Percentiles rank a stretch among this genome's conserved stretches.
Conservation (phyloP, 2,329 filamentous ascomycete species). For the Rhytidhysteron rufulum region DNA sequence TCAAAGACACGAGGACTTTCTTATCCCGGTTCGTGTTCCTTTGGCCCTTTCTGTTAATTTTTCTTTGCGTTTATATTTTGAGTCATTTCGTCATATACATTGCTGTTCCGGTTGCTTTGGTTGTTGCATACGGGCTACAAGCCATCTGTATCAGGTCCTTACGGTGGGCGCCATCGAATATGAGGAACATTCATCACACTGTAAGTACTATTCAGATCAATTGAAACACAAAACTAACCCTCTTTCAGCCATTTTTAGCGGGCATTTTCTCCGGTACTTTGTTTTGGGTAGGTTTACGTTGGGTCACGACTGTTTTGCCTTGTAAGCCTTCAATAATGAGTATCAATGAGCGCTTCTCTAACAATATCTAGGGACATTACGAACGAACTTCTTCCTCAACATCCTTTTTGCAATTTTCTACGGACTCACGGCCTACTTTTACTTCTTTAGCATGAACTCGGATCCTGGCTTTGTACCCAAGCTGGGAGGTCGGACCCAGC, state of each 20-base stretch:
- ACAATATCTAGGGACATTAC: constrained; percentile 57
- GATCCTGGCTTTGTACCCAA: constrained; percentile 95
- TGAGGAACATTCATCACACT: constrained; percentile 86
- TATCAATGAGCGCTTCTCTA: constrained; percentile 17
- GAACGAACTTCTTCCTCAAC: constrained; percentile 69
- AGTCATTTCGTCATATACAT: constrained; percentile 70
- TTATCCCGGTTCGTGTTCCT: constrained; percentile 85
- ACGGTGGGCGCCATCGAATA: constrained; percentile 79
- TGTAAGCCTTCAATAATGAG: constrained; percentile 47
- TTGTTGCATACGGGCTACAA: constrained; percentile 67
- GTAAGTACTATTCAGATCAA: constrained; percentile 45
- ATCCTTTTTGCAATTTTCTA: constrained; percentile 66
- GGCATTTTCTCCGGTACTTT: constrained; percentile 88
- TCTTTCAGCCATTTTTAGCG: constrained; percentile 75
- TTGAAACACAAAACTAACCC: constrained; percentile 6
- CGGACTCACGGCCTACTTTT: constrained; percentile 76
- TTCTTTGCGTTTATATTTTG: constrained; percentile 66
- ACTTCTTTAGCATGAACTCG: constrained; percentile 75
- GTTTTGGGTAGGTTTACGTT: constrained; percentile 75
- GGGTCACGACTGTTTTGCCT: constrained; percentile 69
- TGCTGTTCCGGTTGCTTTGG: constrained; percentile 67
- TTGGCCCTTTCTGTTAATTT: constrained; percentile 77
- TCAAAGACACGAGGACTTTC: constrained; percentile 74
- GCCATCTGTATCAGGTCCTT: constrained; percentile 74
- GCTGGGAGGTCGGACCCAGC: constrained; percentile 80